A percentile compares a stretch with the other conserved stretches of the same genome.
phyloP scores from a whole-genome alignment of 208 protist genomes.

The Phytomonas serpens region DNA sequence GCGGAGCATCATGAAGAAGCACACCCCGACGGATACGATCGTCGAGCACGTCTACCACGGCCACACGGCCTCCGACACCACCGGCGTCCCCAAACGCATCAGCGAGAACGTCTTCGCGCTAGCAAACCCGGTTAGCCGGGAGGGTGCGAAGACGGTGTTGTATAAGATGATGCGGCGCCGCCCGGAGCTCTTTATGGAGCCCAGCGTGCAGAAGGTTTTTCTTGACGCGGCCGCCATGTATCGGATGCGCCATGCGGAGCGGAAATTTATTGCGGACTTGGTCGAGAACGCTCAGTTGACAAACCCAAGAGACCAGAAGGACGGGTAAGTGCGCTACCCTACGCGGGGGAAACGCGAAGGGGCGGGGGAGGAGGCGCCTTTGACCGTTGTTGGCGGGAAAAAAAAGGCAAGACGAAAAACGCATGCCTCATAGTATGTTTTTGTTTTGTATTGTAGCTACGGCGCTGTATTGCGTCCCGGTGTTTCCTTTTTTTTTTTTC shows the following conservation, averaged over 20 bases:
- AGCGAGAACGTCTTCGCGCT: slow-evolving; percentile 53
- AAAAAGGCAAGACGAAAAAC: neutral
- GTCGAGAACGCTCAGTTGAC: slow-evolving; percentile 62
- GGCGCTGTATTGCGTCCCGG: neutral
- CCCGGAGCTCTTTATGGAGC: slow-evolving; percentile 56
- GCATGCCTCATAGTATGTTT: neutral
- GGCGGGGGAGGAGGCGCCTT: no score
- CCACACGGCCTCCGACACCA: slow-evolving; percentile 10
- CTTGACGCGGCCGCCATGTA: slow-evolving; percentile 45
- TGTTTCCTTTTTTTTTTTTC: neutral
- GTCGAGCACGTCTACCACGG: slow-evolving; percentile 44
- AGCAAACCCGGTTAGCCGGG: slow-evolving; percentile 70
- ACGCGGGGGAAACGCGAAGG: neutral
- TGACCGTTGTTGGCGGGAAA: neutral
- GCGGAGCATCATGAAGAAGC: slow-evolving; percentile 47
- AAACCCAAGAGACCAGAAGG: neutral
- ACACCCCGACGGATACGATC: slow-evolving; percentile 26
- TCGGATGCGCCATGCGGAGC: slow-evolving; percentile 68
- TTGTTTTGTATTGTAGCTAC: neutral
- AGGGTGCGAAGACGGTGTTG: slow-evolving; percentile 61
- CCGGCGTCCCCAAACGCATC: slow-evolving; percentile 36
- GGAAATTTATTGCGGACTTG: slow-evolving; percentile 77
- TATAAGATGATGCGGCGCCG: slow-evolving; percentile 66
- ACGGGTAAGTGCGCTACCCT: neutral
- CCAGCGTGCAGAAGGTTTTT: slow-evolving; percentile 39